Evolutionary conservation across 1,284 basidiomycete genomes (phyloP), one percentile per base, ranked within the genome.

Genomic region (Tilletia caries): DNA sequence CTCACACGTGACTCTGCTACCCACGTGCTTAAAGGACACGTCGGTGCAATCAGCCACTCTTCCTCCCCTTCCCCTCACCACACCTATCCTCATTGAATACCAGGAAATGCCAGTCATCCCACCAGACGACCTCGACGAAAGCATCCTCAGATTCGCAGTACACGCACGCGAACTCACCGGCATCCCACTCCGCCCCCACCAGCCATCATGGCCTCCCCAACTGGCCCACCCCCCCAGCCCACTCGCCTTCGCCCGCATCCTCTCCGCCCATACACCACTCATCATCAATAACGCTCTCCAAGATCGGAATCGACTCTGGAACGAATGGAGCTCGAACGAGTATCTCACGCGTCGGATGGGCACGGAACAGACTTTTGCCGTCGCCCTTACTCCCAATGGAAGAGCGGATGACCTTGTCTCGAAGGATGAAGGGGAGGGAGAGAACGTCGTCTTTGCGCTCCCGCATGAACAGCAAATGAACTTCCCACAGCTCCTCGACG

Each of bases 321-420:
- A 34, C 1, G 44, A 67, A n/a, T 80, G 79, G 79, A 71, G 71
- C 54, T 68, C 72, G 33, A 75, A 73, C 3, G 44, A 43, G 32
- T 76, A 80, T 46, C 70, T 81, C 2, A 37, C 32, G 29, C 37
- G 65, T 50, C 54, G 58, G 25, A 78, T 81, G 77, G 72, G 73
- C 0, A 70, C 69, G 15, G 64, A 20, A n/a, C 58, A 70, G 2
- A 65, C n/a, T 20, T 73, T 80, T 0, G 67, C 67, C 6, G 76
- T 81, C 20, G 75, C 79, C 34, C 62, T 79, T 33, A 81, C 79
- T 10, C 77, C 76, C 1, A 74, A 81, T 50, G 79, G 79, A 12
- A 67, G 74, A 37, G 79, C 79, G 4, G 79, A 81, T 62, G 79
- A 80, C 58, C 43, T 79, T 27, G 68, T 75, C 1, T 0, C 13